Evolutionary conservation across 2,329 filamentous ascomycete species (phyloP), one percentile per base, ranked within the genome.

Genomic region (Alternaria sp.): DNA sequence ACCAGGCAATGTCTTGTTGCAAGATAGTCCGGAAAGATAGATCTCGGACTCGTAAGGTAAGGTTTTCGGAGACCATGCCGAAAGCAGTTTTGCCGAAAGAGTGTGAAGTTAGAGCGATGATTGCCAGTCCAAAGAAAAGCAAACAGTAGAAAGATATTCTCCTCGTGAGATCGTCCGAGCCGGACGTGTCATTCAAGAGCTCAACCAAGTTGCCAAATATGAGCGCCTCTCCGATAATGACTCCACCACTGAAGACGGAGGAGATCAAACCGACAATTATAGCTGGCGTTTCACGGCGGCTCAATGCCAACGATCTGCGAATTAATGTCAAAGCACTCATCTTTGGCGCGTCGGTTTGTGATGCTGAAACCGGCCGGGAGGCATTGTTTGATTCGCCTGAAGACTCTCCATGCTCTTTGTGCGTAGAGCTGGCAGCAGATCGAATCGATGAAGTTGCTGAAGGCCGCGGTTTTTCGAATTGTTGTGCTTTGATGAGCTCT

Each of bases 1-100:
- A 85, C 83, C 84, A 86, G 10, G 79, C 65, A 74, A 89, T 85
- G 63, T 88, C 85, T 69, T 89, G 87, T 20, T 83, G 81, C 6
- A 89, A 79, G 2, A 87, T 84, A 53, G 84, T 85, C 50, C 82
- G 79, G 59, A 89, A 79, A 3, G 84, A 82, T 6, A 79, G 69
- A 33, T 82, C 79, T 45, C 84, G 80, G 12, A 85, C 79, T 12
- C 82, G 79, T 15, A 80, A 74, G 7, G 83, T 79, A 21, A 85
- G 74, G 33, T 82, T 80, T 25, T 84, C 81, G 1, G 84, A 84
- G 2, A 84, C 82, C 10, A 84, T 69, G 4, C 84, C 84, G 63
- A 86, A 86, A 8, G 80, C 79, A n/a, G 78, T 81, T 18, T 84
- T 84, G 28, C 81, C 82, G 12, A 74, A 71, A 9, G 78, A 75